These are phyloP conservation scores for Hippophae gyantsensis DNA, from an alignment of 306 rosid genomes.

Conservation along the genomic window DNA sequence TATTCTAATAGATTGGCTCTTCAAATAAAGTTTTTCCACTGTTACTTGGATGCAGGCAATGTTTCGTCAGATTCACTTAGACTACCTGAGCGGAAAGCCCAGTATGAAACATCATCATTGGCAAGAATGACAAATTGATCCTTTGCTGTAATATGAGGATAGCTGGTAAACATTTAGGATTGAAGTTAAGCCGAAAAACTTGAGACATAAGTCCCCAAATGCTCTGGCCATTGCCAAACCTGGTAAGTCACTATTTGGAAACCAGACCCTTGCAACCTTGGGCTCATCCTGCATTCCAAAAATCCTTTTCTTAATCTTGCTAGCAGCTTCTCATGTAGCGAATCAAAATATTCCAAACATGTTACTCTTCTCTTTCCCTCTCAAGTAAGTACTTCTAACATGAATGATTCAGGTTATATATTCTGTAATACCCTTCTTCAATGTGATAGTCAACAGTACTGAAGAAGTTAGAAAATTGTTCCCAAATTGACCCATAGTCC, in stretches of 20 bases:
- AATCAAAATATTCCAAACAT: neutral
- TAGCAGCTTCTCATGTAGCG: slow-evolving; percentile 42
- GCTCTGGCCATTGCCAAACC: slow-evolving; percentile 62
- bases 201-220: slow-evolving; percentile 51
- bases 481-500: too few relatives aligned
- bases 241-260: slow-evolving; percentile 45
- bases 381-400: too few relatives aligned
- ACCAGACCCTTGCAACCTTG: slow-evolving; percentile 52
- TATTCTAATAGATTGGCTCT: slow-evolving; percentile 33
- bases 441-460: too few relatives aligned
- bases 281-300: slow-evolving; percentile 57
- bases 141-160: slow-evolving; percentile 26
- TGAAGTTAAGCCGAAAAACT: slow-evolving; percentile 49
- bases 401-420: too few relatives aligned
- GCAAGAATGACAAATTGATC: slow-evolving; percentile 48
- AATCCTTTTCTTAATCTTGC: slow-evolving; percentile 46
- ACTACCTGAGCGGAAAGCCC: slow-evolving; percentile 9
- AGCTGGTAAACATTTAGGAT: slow-evolving; percentile 34
- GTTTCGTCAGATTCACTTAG: slow-evolving; percentile 24
- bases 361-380: too few relatives aligned
- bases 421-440: too few relatives aligned
- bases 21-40: slow-evolving; percentile 14
- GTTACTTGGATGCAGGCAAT: slow-evolving; percentile 19
- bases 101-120: slow-evolving; percentile 38
- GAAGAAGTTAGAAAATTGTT: too few relatives aligned